Evolutionary conservation across 176 grass and related monocot genomes (phyloP).

Genomic region (Tuctoria greenei): DNA sequence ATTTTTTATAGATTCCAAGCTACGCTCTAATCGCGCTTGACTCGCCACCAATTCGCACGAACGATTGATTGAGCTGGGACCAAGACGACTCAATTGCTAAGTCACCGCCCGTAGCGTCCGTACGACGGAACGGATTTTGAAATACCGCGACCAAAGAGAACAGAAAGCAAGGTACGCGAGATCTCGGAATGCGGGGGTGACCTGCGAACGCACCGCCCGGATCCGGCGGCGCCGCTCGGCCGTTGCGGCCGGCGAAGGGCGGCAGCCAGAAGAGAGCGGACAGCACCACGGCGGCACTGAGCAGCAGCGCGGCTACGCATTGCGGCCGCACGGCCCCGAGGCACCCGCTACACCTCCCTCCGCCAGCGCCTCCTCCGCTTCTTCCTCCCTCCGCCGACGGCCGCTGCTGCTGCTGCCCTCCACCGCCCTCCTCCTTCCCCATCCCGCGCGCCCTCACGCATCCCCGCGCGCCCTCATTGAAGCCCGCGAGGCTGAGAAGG

Average conservation of each 20-base stretch:
- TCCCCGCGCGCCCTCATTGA: conserved; percentile 33
- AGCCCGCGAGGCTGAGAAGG: background rate
- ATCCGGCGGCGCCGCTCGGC: conserved; percentile 4
- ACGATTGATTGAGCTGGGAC: background rate
- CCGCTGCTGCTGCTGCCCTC: conserved; percentile 7
- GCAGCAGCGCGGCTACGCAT: conserved; percentile 58
- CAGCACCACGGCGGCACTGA: conserved; percentile 60
- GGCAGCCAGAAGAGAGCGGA: conserved; percentile 73
- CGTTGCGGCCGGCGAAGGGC: conserved; percentile 52
- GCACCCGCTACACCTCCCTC: conserved; percentile 15
- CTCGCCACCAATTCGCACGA: background rate
- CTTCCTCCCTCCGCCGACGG: background rate
- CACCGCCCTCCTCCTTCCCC: conserved; percentile 58
- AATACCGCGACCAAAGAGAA: background rate
- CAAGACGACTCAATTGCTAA: background rate
- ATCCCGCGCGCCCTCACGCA: conserved; percentile 47
- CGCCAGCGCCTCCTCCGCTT: background rate
- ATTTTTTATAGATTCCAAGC: background rate
- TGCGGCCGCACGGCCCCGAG: conserved; percentile 43
- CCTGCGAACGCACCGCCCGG: conserved; percentile 44
- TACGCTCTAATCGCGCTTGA: background rate
- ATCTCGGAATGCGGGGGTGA: conserved; percentile 42
- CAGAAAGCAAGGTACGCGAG: conserved; percentile 16
- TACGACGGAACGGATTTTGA: conserved; percentile 7
- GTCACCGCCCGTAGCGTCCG: conserved; percentile 22